Percentiles rank a stretch among this genome's conserved stretches.
Conservation (phyloP, 768 basidiomycete species). For the Cyclocybe aegerita region DNA sequence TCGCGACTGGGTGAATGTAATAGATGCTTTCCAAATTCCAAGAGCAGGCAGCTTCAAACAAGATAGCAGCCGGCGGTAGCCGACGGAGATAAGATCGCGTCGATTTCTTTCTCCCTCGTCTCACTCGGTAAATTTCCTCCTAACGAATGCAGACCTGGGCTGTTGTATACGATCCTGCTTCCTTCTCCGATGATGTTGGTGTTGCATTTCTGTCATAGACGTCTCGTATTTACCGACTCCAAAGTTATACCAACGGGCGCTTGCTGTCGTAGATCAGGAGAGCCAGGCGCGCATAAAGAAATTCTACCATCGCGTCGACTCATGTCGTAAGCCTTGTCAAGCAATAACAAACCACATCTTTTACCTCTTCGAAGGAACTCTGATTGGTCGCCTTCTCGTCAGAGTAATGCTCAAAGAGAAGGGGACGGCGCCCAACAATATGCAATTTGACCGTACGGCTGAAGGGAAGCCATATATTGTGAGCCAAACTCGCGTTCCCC, state of each 20-base stretch:
- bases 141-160: constrained; percentile 42
- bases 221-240: constrained; percentile 4
- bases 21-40: too few species aligned
- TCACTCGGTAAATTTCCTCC: constrained; percentile 2
- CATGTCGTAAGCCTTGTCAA: constrained; percentile 55
- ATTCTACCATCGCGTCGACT: constrained; percentile 73
- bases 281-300: constrained; percentile 57
- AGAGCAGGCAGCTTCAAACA: too few species aligned
- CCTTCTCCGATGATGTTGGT: constrained; percentile 42
- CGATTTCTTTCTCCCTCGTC: too few species aligned
- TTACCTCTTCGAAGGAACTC: constrained; percentile 49
- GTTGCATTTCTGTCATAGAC: neutral
- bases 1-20: too few species aligned
- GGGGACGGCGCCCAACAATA: constrained; percentile 45
- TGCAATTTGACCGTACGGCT: constrained; percentile 57
- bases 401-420: constrained; percentile 60
- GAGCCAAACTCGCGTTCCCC: constrained; percentile 23
- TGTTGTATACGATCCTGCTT: constrained; percentile 38
- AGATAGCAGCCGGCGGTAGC: too few species aligned
- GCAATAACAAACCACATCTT: neutral
- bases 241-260: constrained; percentile 64
- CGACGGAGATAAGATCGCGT: too few species aligned
- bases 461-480: constrained; percentile 79
- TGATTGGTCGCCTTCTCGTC: constrained; percentile 76
- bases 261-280: constrained; percentile 56